Evolutionary conservation across 83 land plant species (phyloP), one percentile per base, ranked within the genome.

Genomic region (Larix sibirica): DNA sequence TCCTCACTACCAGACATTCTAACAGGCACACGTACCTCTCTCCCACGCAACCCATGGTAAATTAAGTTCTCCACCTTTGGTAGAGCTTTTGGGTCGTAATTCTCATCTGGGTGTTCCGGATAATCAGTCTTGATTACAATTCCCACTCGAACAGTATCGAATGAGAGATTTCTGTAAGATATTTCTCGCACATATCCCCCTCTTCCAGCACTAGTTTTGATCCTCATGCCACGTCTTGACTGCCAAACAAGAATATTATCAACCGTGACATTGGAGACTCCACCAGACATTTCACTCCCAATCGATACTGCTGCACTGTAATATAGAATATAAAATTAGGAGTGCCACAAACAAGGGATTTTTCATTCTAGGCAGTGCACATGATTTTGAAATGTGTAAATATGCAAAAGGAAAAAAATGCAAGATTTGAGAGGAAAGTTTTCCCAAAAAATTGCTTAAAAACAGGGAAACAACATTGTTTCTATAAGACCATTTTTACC

Each of bases 271-370:
- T 95, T 89, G 47, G 89, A 91, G 10, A 95, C 88, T 10, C 99
- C 99, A 73, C 99, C 99, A 17, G 98, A 95, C 98, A 97, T 95
- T 81, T 97, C 99, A 69, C 99, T 97, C 68, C 99, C 99, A 80
- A 97, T 95, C 26, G 99, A 97, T 82, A 97, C 85, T 69, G 97
- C 98, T 17, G 96, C 99, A 87, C 99, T 97, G 96, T 42, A 74
- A 77, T 23, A 58, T 44, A 40, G 14, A 58, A 10, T 12, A 62
- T 12, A 70, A 33, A 69, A 16, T 42, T 33, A 84, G 7, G 7
- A 44, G 6, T 10, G 21, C 21, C 20, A 73, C n/a, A 42, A 21
- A 73, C 21, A 73, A 73, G 54, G 17, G 23, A 23, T 44, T 73
- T 40, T 20, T 73, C 13, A 44, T 73, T 4, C 77, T 73, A 73